Evolutionary conservation across 169 alveolate species (phyloP).

Genomic region (Amoebophrya sp.): DNA sequence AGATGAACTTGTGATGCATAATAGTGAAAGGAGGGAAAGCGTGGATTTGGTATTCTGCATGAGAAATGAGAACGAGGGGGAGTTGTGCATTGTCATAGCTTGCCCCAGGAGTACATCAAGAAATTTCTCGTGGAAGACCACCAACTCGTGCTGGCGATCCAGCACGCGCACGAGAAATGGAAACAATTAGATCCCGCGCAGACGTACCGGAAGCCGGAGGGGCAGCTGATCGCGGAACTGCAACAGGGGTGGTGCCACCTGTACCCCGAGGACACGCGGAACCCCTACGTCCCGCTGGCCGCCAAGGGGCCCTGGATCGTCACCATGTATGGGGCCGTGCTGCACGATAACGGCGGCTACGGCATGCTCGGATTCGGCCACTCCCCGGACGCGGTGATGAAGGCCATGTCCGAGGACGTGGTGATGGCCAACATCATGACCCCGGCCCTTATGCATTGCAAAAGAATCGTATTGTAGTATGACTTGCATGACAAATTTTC

Average conservation of each 20-base stretch:
- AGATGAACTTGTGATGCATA: too few relatives aligned
- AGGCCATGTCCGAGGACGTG: neutral
- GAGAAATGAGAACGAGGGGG: too few relatives aligned
- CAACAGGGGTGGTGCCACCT: slow-evolving; percentile 25
- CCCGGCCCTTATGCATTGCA: too few relatives aligned
- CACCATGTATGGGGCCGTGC: slow-evolving; percentile 12
- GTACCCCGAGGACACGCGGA: slow-evolving; percentile 33
- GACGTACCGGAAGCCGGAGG: slow-evolving; percentile 21
- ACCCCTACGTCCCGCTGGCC: slow-evolving; percentile 26
- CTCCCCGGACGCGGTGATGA: neutral
- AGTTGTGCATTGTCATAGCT: too few relatives aligned
- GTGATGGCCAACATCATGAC: slow-evolving; percentile 36
- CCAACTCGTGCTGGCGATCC: neutral
- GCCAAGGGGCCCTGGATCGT: slow-evolving; percentile 36
- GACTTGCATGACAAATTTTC: too few relatives aligned
- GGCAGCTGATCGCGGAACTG: slow-evolving; percentile 4
- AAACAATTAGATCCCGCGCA: neutral
- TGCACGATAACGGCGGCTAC: slow-evolving; percentile 33
- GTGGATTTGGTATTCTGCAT: too few relatives aligned
- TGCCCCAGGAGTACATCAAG: neutral
- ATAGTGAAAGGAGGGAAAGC: too few relatives aligned
- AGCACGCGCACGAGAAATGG: neutral
- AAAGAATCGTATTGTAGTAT: too few relatives aligned
- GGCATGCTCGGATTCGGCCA: slow-evolving; percentile 31
- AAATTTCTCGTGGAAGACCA: slow-evolving; percentile 26